Evolutionary conservation across 164 flowering plant genomes (phyloP).

Genomic region (Tetracentron sinense): DNA sequence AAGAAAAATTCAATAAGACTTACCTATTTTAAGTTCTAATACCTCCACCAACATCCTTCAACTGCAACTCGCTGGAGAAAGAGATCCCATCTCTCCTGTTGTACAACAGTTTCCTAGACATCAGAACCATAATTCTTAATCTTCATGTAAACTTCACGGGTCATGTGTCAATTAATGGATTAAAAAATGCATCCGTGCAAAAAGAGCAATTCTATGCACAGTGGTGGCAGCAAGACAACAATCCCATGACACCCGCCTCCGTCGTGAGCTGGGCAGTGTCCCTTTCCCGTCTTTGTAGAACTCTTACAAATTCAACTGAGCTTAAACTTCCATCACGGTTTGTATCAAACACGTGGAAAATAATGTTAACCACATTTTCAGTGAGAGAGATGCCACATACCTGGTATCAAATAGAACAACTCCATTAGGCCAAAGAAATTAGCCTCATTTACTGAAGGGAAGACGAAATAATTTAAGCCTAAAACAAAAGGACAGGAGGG

Average conservation of each 20-base stretch:
- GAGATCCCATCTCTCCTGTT: not conserved
- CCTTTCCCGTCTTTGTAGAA: conserved; percentile 59
- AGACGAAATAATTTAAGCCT: not conserved
- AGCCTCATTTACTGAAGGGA: not conserved
- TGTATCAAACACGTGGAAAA: conserved; percentile 76
- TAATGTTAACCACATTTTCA: conserved; percentile 58
- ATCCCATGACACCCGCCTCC: conserved; percentile 48
- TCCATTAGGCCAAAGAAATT: not conserved
- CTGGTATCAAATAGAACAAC: conserved; percentile 29
- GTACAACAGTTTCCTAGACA: not conserved
- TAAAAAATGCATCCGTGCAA: conserved; percentile 22
- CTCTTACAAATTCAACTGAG: conserved; percentile 69
- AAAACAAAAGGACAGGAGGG: not conserved
- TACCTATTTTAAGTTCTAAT: not conserved
- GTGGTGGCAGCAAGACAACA: conserved; percentile 53
- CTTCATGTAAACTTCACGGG: no score
- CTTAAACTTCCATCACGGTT: conserved; percentile 75
- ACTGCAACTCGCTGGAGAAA: not conserved
- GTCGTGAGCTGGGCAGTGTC: conserved; percentile 49
- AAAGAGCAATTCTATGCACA: conserved; percentile 31
- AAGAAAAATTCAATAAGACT: no score
- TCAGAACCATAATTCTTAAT: not conserved
- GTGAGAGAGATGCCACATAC: conserved; percentile 74
- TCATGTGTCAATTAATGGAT: conserved; percentile 2
- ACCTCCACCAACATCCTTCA: not conserved